Evolutionary conservation across 352 stramenopile genomes (phyloP), one percentile per base, ranked within the genome.

Genomic region (Globisporangium carolinianum): DNA sequence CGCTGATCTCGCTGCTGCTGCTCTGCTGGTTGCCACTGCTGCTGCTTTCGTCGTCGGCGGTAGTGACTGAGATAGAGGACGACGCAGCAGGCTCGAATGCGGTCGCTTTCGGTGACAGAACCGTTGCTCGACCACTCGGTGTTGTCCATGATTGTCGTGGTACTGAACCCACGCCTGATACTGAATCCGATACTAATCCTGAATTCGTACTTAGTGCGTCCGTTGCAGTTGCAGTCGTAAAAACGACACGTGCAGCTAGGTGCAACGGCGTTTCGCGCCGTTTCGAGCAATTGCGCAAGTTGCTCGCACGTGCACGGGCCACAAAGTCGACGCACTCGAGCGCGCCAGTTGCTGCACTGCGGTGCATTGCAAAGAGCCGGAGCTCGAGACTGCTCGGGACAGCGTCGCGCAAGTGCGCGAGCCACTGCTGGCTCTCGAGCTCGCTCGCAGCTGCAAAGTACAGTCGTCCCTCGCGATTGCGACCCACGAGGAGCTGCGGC

Each of bases 371-470:
- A 58, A 90, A 93, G 12, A 93, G 53, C 0, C 81, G 70, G n/a
- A 76, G 80, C 53, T 89, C 81, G 42, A 93, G 82, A 49, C 66
- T 89, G 57, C 69, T 87, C 4, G 81, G 79, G 32, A 87, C 83
- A 35, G 66, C 86, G 51, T 94, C 76, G 15, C 85, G 79, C 39
- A 97, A 54, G 39, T 92, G 74, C 0, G 85, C 81, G 10, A 97
- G 71, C 91, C 92, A 98, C 45, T 73, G 73, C 60, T 98, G 88
- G 24, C 95, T 85, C 58, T 97, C 86, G 42, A 95, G 61, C 45
- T 97, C 89, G 41, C 64, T 86, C 37, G 87, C 74, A 0, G 87
- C 83, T 0, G 86, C 79, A 50, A 97, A 97, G 57, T 94, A 94
- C 8, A 97, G 61, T 5, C 86, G 75, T 0, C 89, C 89, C 71